phyloP scores from a whole-genome alignment of 768 basidiomycete species.

The Trametes cubensis region DNA sequence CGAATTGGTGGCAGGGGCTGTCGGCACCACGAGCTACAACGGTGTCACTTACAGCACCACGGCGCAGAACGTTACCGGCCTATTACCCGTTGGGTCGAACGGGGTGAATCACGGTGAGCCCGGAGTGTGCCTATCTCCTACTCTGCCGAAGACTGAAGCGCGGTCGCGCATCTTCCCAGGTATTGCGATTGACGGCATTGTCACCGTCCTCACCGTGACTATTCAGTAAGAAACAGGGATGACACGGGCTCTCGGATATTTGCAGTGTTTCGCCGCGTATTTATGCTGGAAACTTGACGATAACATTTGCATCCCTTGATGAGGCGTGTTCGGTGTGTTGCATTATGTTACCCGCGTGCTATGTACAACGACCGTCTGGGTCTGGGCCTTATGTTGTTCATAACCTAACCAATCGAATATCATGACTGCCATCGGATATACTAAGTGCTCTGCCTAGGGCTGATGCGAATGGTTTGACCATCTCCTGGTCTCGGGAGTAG shows the following conservation, averaged over 20 bases:
- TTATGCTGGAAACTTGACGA: not conserved
- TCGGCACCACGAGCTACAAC: conserved; percentile 42
- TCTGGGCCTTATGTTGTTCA: too few relatives aligned
- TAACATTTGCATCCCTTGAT: too few relatives aligned
- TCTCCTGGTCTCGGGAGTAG: too few relatives aligned
- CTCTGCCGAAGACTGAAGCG: not conserved
- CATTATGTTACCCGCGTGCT: too few relatives aligned
- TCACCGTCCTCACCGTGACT: conserved; percentile 56
- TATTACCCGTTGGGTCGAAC: conserved; percentile 52
- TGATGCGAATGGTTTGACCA: too few relatives aligned
- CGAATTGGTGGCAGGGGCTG: conserved; percentile 41
- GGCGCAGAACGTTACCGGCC: conserved; percentile 50
- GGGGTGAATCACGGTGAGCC: conserved; percentile 55
- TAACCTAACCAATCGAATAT: too few relatives aligned
- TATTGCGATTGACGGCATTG: conserved; percentile 62
- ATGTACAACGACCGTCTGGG: too few relatives aligned
- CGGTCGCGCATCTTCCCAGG: conserved; percentile 35
- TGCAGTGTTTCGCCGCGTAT: not conserved
- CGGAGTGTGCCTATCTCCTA: not conserved
- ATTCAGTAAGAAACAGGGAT: conserved; percentile 32
- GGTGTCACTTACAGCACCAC: conserved; percentile 52
- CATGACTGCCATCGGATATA: too few relatives aligned
- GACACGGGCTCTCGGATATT: not conserved
- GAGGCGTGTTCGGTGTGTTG: too few relatives aligned
- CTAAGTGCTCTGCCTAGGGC: too few relatives aligned